phyloP scores from a whole-genome alignment of 1,284 basidiomycete genomes.

The Rhodotorula sp. region DNA sequence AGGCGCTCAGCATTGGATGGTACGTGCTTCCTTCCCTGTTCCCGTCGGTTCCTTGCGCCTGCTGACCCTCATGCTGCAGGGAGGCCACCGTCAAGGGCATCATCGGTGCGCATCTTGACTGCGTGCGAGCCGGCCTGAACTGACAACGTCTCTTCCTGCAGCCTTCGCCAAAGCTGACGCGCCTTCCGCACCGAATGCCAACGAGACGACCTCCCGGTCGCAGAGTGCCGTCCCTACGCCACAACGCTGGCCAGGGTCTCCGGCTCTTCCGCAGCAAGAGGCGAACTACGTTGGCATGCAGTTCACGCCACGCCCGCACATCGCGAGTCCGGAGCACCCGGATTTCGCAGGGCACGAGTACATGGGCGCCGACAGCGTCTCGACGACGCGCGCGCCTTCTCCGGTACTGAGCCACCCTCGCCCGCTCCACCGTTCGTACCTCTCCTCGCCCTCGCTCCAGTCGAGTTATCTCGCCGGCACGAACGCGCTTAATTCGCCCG shows the following conservation, averaged over 20 bases:
- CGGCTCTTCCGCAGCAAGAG: too few species aligned
- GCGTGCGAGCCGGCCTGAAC: too few species aligned
- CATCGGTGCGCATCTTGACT: constrained; percentile 13
- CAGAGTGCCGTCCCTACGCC: not conserved
- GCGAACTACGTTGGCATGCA: not conserved
- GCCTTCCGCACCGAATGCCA: not conserved
- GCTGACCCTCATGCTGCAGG: constrained; percentile 1
- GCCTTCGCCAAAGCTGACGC: constrained; percentile 16
- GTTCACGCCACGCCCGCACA: not conserved
- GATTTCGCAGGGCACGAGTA: not conserved
- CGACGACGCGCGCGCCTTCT: not conserved
- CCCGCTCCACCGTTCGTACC: not conserved
- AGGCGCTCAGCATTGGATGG: constrained; percentile 28
- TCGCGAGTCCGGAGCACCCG: not conserved
- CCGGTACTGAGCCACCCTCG: not conserved
- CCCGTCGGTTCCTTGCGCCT: too few species aligned
- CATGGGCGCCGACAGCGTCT: not conserved
- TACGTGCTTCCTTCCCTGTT: not conserved
- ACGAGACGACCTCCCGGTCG: not conserved
- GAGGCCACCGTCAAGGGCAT: constrained; percentile 29
- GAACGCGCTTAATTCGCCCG: not conserved
- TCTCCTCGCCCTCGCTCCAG: constrained; percentile 15
- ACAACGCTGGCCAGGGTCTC: not conserved
- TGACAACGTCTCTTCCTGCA: not conserved
- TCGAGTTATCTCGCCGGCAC: constrained; percentile 4